Base-by-base conservation (phyloP, 23 red algal species). In the Gracilaria gracilis region DNA sequence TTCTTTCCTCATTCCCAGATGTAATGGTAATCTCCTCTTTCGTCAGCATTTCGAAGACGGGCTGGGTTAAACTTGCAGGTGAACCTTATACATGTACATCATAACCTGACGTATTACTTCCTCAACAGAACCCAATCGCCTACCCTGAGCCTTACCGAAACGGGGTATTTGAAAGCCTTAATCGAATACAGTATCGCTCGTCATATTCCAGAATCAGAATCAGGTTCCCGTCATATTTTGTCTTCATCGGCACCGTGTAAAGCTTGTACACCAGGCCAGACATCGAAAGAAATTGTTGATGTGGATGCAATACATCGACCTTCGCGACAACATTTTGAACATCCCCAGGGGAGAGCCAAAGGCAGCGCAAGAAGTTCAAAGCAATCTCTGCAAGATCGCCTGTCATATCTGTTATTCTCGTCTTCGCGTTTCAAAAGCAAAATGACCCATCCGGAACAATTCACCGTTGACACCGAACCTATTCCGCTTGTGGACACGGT, bases 401-500 rank as follows among this genome's bases (percentile, higher is more conserved):
- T 34, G 4, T 69, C 32, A 69, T 20, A 28, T 34, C 33, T 7
- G 8, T 69, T 36, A 4, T 37, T 69, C 31, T 4, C 64, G 32
- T 46, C 16, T 13, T 23, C 9, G 13, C 32, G 31, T 14, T 0
- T 24, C 8, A 23, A 19, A 44, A 17, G 19, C 9, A 73, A 16
- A 50, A 77, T 77, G 72, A 51, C 38, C 3, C 72, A 49, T 50
- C 72, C 40, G 1, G 72, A 77, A 27, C 40, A 77, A 77, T 51
- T 77, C 25, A 32, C 20, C 8, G 72, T 49, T 25, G 72, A 49
- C 38, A 49, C 72, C 0, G 40, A 77, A 37, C 72, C 75, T 39
- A 73, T 95, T 65, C 93, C 93, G 21, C 73, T 95, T 23, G 82
- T 89, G 23, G 83, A 95, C 51, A 62, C 75, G 35, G 66, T 53